Evolutionary conservation across 1,139 yeast genomes (phyloP), one percentile per base, ranked within the genome.

Genomic region (Spencermartinsiella ligniputridi): DNA sequence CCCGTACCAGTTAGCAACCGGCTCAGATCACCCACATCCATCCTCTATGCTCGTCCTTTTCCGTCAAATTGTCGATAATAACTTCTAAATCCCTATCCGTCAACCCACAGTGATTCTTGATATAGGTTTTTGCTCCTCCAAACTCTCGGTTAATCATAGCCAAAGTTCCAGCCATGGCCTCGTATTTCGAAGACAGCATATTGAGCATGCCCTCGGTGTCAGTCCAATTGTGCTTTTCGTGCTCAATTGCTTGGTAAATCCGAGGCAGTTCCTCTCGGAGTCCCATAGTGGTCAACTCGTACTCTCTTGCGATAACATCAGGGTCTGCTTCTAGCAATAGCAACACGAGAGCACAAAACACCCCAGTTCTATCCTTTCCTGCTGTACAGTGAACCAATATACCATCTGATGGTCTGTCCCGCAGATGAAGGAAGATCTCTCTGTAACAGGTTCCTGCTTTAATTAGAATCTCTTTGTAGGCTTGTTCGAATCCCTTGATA

Each of bases 301-400:
- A 81, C 61, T 85, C 94, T 51, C 79, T 75, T 2, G 88, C 81
- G 35, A 87, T 72, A 2, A 79, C 77, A 52, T 78, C 76, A 15
- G 71, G 70, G 48, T 82, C 87, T 4, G 86, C 85, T 0, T 86
- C 89, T 13, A 76, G 69, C 20, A 86, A 63, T 21, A 79, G 64
- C 38, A 87, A 68, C 2, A 86, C 67, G 45, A 87, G 63, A 79
- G 87, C 85, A 2, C 81, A 76, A 51, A 84, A 62, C 12, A 86
- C 70, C 0, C 96, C 96, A 0, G 96, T 87, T 40, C 95, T 73
- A 60, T 88, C 96, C 60, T 86, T 87, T 2, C 96, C 96, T 1
- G 94, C 94, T 2, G 90, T 79, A 62, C 95, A 87, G 59, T 85
- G 94, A 60, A 81, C 78, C 4, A 83, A 66, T 50, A 85, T 68